Base-by-base conservation (phyloP, 495 filamentous ascomycete species). In the Penicillium paradoxum region DNA sequence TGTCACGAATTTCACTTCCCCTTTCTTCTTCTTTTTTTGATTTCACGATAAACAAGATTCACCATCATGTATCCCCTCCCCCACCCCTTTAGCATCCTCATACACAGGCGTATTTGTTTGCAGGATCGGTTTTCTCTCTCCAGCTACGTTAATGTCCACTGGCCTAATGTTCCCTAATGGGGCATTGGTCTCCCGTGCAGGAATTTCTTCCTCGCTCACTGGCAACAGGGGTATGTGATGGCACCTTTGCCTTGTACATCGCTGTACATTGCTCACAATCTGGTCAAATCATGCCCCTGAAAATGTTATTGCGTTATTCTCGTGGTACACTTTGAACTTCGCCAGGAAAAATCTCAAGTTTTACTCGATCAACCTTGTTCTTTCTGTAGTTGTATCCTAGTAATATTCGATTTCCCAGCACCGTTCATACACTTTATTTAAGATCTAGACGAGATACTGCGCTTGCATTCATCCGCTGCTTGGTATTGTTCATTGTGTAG, bases 31-130 rank as follows among this genome's bases (percentile, higher is more conserved):
- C 33, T 42, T 38, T 62, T 70, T 68, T 64, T 61, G 60, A 69
- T 65, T 67, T 72, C 68, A 73, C 66, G 74, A 73, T 74, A 77
- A 72, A 71, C 61, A 74, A 78, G 78, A 81, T 81, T 74, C 78
- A 79, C 78, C 75, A 58, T 81, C 78, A 77, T 81, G 78, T 81
- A 80, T 70, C 66, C 71, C 70, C 71, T 46, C 51, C 55, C 57
- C 52, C 45, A 51, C 51, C 54, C 44, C 50, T 55, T 57, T 69
- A 71, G 70, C 68, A 73, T 73, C 60, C 63, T 72, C 71, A 75
- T 74, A 73, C 68, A 74, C 67, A 62, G 72, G 73, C 71, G 72
- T 69, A 71, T 59, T 64, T 68, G 55, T 67, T 68, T 66, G 59
- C 65, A 66, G 61, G 60, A 66, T 64, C 52, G 64, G 57, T 68